Percentiles rank a stretch among this genome's conserved stretches.
These are phyloP conservation scores for Linnemannia zychae DNA, from an alignment of 192 early-diverging fungal species.

Conservation along the genomic window DNA sequence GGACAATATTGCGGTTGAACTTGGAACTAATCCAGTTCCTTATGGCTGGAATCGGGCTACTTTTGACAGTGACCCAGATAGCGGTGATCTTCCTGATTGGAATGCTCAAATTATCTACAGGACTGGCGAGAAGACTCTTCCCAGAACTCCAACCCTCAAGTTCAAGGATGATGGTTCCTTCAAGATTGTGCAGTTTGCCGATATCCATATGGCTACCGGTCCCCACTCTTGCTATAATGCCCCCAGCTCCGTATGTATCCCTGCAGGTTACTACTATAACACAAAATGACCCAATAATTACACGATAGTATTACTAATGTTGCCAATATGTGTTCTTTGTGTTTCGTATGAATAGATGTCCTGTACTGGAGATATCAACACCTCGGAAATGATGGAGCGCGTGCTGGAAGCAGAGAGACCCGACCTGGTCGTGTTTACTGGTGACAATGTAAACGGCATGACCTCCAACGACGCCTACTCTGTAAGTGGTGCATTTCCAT, in stretches of 20 bases:
- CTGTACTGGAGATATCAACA: conserved; percentile 59
- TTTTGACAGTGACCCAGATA: conserved; percentile 8
- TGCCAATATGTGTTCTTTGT: neutral
- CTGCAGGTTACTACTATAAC: neutral
- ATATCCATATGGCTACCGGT: conserved; percentile 62
- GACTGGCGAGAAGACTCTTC: conserved; percentile 13
- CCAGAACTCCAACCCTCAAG: conserved; percentile 25
- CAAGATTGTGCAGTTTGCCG: conserved; percentile 64
- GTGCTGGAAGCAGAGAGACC: conserved; percentile 60
- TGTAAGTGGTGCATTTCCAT: conserved; percentile 11
- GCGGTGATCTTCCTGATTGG: conserved; percentile 36
- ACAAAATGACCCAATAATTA: neutral
- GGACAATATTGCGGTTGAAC: conserved; percentile 42
- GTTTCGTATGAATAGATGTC: conserved; percentile 32
- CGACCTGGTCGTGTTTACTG: conserved; percentile 61
- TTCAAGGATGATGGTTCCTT: conserved; percentile 58
- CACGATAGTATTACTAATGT: neutral
- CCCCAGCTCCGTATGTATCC: conserved; percentile 39
- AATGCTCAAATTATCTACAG: conserved; percentile 43
- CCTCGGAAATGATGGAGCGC: conserved; percentile 53
- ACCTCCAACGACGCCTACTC: conserved; percentile 49
- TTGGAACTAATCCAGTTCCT: conserved; percentile 37
- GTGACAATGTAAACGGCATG: conserved; percentile 61
- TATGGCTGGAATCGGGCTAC: conserved; percentile 26
- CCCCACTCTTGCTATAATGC: conserved; percentile 53